These are phyloP conservation scores for Triangularia setosa DNA, from an alignment of 2,329 filamentous ascomycete genomes.

Conservation along the genomic window DNA sequence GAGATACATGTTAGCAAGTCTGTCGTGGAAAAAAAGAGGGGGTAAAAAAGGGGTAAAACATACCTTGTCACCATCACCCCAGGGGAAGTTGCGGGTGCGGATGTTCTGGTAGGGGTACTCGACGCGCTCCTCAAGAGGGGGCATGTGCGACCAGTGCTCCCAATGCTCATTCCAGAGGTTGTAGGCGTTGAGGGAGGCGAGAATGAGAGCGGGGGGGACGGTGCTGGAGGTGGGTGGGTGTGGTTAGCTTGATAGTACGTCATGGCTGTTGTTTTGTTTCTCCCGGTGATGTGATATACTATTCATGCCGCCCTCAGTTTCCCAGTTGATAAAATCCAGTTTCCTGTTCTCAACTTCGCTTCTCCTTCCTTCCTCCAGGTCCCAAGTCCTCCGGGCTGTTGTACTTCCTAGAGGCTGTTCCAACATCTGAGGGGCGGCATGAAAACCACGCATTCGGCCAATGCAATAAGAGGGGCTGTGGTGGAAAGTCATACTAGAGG, in stretches of 20 bases:
- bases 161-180: constrained; percentile 93
- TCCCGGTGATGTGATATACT: background rate
- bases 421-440: background rate
- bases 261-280: background rate
- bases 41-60: background rate
- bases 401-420: background rate
- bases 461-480: background rate
- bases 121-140: constrained; percentile 81
- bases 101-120: constrained; percentile 99
- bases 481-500: constrained; percentile 70
- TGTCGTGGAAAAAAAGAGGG: background rate
- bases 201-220: constrained; percentile 67
- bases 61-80: constrained; percentile 95
- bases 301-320: background rate
- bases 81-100: constrained; percentile 90
- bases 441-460: constrained; percentile 21
- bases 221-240: constrained; percentile 49
- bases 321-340: background rate
- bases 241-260: background rate
- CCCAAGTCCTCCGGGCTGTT: background rate
- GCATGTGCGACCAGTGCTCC: constrained; percentile 87
- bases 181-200: constrained; percentile 78
- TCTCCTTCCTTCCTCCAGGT: background rate
- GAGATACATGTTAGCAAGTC: background rate
- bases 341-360: too few relatives aligned